phyloP scores from a whole-genome alignment of 2,329 filamentous ascomycete genomes.

The Fusarium oligoseptatum region DNA sequence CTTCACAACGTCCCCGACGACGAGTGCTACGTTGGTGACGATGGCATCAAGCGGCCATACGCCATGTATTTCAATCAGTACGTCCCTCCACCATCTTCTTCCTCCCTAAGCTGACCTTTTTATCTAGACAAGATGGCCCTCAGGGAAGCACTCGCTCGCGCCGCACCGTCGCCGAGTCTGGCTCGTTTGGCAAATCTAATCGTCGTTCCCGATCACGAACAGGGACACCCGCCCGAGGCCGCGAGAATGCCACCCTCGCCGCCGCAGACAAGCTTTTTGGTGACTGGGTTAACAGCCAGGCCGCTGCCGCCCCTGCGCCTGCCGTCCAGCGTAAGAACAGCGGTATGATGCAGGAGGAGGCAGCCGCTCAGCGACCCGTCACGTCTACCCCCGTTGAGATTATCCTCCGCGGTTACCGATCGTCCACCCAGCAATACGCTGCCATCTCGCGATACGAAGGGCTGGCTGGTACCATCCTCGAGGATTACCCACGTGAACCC shows the following conservation, averaged over 20 bases:
- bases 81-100: slow-evolving; percentile 31
- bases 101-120: slow-evolving; percentile 23
- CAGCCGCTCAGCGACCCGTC: slow-evolving; percentile 51
- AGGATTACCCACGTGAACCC: slow-evolving; percentile 92
- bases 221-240: slow-evolving; percentile 66
- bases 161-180: slow-evolving; percentile 69
- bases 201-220: slow-evolving; percentile 73
- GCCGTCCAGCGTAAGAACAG: slow-evolving; percentile 53
- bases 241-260: slow-evolving; percentile 72
- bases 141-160: slow-evolving; percentile 62
- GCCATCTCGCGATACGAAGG: slow-evolving; percentile 91
- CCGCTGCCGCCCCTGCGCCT: slow-evolving; percentile 47
- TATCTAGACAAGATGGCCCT: slow-evolving; percentile 65
- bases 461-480: slow-evolving; percentile 87
- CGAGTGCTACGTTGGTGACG: slow-evolving; percentile 74
- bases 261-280: slow-evolving; percentile 74
- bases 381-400: slow-evolving; percentile 75
- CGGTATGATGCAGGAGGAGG: slow-evolving; percentile 57
- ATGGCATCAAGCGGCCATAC: slow-evolving; percentile 74
- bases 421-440: slow-evolving; percentile 79
- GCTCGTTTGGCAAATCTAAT: slow-evolving; percentile 77
- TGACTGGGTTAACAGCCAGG: slow-evolving; percentile 67
- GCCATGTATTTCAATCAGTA: slow-evolving; percentile 76
- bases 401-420: slow-evolving; percentile 84
- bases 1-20: slow-evolving; percentile 78